phyloP scores from a whole-genome alignment of 2,329 filamentous ascomycete genomes.

The Verticillium nonalfalfae region DNA sequence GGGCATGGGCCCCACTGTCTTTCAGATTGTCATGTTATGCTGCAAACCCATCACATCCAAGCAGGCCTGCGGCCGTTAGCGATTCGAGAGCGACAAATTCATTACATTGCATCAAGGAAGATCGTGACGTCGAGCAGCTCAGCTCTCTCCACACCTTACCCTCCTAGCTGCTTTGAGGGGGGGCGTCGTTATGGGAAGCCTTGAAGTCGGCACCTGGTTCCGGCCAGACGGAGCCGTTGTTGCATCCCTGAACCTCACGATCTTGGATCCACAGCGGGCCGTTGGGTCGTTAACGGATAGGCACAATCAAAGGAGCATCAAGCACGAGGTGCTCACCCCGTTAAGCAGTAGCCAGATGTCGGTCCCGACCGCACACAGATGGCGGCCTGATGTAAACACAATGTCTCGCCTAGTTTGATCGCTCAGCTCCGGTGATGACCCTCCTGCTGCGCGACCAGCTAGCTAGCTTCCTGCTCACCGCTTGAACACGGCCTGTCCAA shows the following conservation, averaged over 20 bases:
- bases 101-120: not conserved
- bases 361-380: not conserved
- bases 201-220: not conserved
- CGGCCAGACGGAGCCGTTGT: not conserved
- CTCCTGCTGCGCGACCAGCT: not conserved
- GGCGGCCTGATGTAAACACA: not conserved
- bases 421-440: not conserved
- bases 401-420: not conserved
- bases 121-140: not conserved
- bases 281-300: not conserved
- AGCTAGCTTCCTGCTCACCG: constrained; percentile 8
- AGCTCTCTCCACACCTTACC: not conserved
- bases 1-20: not conserved
- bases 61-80: not conserved
- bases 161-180: not conserved
- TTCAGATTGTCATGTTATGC: not conserved
- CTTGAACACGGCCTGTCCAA: constrained; percentile 57
- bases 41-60: not conserved
- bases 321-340: not conserved
- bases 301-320: not conserved
- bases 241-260: not conserved
- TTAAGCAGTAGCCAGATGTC: not conserved
- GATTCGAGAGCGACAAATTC: not conserved
- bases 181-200: not conserved
- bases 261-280: not conserved